Base-by-base conservation (phyloP, 2,329 filamentous ascomycete genomes). In the Aureobasidium sp. region DNA sequence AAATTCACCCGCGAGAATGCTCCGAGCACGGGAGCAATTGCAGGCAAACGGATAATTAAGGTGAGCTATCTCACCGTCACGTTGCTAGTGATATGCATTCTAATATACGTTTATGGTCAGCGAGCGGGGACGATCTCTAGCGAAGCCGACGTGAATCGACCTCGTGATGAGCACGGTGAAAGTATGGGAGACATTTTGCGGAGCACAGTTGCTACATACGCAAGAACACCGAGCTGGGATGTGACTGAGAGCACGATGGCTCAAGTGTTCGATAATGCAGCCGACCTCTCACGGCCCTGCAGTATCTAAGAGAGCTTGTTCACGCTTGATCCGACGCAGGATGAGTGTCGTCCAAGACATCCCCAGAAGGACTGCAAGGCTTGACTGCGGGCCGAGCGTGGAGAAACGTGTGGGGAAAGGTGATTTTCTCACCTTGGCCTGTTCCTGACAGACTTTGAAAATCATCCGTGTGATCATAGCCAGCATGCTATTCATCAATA, bases 21-120 rank as follows among this genome's bases (percentile, higher is more conserved):
- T 30, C 41, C 41, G 41, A 45, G 41, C 25, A 8, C 16, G 29
- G n/a, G 19, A 21, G n/a, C 10, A 27, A 24, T 37, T 27, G 8
- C 22, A 25, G 27, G 32, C 25, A 21, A 10, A 35, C 44, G 44
- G 44, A 22, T 48, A 37, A 48, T 7, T 37, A 37, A 45, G 21
- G n/a, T 22, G 44, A 25, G 44, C 44, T 48, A 48, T 25, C 30
- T 8, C n/a, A 27, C 6, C 37, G 44, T 37, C 32, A 35, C 16
- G 19, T 17, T 27, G 41, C 27, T 32, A 45, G 22, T 45, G 41
- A 45, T 45, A 45, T 34, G 41, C 41, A 34, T 34, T 45, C 30
- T 37, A 48, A 48, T 48, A 48, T 48, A 37, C 30, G 44, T 48
- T 35, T 48, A 19, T 48, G 44, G 44, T 37, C 32, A 48, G 32